Base-by-base conservation (phyloP, 768 basidiomycete species). In the Stropharia rugosoannulata region DNA sequence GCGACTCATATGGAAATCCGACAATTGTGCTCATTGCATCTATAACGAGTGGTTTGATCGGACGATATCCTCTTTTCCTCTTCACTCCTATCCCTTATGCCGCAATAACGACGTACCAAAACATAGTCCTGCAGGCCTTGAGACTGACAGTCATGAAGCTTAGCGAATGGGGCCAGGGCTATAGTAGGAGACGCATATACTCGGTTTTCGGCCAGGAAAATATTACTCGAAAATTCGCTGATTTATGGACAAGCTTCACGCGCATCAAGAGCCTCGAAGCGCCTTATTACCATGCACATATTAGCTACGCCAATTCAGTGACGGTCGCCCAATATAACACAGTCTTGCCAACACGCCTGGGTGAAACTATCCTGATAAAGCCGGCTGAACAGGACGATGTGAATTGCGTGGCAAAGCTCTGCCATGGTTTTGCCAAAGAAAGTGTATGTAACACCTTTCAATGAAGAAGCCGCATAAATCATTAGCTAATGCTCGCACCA, bases 41-140 rank as follows among this genome's bases (percentile, higher is more conserved):
- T 10, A 82, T 82, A 59, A 88, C 85, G 0, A 67, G 77, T 27
- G 82, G 81, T 0, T 64, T 69, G 16, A 70, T 86, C 48, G 87
- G 81, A 1, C 64, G 72, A 45, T 87, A 90, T 59, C 90, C 90
- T 2, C 61, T 87, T 7, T 91, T 91, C 70, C 73, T 91, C 27
- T 80, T 76, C 63, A 80, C 74, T 22, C 72, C 74, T 35, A 75
- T 75, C 56, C 77, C 72, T 0, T 73, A 63, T 62, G 66, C 70
- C 13, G 56, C 59, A 5, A 74, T 89, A 29, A 59, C 67, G 45
- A 42, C 62, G n/a, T 62, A 73, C 1, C 68, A 70, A 7, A 5
- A 45, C 10, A 11, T 9, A 12, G 7, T 5, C 43, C 7, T 2
- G 38, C 64, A 82, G 12, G 53, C 62, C 2, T 72, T 72, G 5